A percentile compares a stretch with the other conserved stretches of the same genome.
phyloP scores from a whole-genome alignment of 352 stramenopile species.

The Pythium phragmiticola region DNA sequence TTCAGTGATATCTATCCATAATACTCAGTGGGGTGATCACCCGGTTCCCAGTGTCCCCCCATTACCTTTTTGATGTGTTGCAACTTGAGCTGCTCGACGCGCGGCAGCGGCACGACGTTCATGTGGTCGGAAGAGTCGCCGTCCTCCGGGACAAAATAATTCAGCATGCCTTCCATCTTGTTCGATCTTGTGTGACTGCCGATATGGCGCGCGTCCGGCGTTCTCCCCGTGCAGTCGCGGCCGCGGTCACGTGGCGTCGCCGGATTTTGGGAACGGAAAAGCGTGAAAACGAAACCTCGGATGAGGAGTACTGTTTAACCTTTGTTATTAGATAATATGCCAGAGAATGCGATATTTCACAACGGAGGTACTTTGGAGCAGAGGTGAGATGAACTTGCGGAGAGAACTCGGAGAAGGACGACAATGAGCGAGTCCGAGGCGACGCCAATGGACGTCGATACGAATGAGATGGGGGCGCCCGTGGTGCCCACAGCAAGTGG shows the following conservation, averaged over 20 bases:
- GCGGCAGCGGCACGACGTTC: slow-evolving; percentile 81
- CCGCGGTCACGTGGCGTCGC: not conserved
- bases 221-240: not conserved
- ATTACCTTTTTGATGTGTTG: slow-evolving; percentile 82
- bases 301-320: not conserved
- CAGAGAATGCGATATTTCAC: not conserved
- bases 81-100: slow-evolving; percentile 68
- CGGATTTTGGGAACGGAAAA: not conserved
- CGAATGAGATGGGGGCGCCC: not conserved
- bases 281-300: not conserved
- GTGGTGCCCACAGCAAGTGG: not conserved
- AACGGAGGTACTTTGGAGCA: not conserved
- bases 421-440: not conserved
- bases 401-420: not conserved
- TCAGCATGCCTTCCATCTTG: slow-evolving; percentile 84
- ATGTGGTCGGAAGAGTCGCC: slow-evolving; percentile 83
- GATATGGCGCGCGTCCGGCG: not conserved
- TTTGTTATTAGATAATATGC: not conserved
- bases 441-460: slow-evolving; percentile 8
- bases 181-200: not conserved
- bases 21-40: too few species aligned
- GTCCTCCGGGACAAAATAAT: slow-evolving; percentile 87
- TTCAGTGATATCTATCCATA: too few species aligned
- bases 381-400: not conserved
- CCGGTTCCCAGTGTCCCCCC: too few species aligned